phyloP scores from a whole-genome alignment of 768 basidiomycete genomes.

The Termitomyces sp. region DNA sequence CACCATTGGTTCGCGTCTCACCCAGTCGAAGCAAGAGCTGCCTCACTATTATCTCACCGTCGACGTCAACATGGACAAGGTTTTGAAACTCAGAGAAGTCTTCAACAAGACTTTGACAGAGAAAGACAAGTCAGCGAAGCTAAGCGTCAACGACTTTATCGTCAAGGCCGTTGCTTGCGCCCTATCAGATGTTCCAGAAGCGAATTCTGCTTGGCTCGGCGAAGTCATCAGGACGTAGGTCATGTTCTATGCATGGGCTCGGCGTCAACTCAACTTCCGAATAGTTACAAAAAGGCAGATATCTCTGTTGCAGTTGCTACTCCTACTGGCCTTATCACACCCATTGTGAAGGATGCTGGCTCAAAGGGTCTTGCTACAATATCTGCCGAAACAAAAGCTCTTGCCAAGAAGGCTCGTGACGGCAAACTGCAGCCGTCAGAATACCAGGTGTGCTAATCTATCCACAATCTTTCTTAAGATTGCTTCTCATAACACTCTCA shows the following conservation, averaged over 20 bases:
- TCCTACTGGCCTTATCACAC: constrained; percentile 92
- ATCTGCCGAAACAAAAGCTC: constrained; percentile 84
- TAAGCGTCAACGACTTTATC: constrained; percentile 98
- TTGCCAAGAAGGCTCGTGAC: constrained; percentile 95
- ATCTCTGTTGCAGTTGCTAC: constrained; percentile 97
- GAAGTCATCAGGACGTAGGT: constrained; percentile 91
- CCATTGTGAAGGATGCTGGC: constrained; percentile 92
- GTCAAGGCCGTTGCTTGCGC: constrained; percentile 93
- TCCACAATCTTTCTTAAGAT: neutral
- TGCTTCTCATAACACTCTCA: constrained; percentile 2
- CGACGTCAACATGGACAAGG: constrained; percentile 95
- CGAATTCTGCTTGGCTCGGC: constrained; percentile 96
- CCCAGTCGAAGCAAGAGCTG: constrained; percentile 89
- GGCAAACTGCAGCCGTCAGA: constrained; percentile 93
- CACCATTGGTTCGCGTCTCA: constrained; percentile 83
- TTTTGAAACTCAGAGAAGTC: constrained; percentile 87
- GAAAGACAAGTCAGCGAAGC: constrained; percentile 86
- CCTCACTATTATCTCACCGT: constrained; percentile 97
- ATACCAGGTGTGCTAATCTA: constrained; percentile 66
- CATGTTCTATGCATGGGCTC: constrained; percentile 2
- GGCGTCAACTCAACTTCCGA: neutral
- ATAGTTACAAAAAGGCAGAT: constrained; percentile 92
- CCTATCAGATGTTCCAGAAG: constrained; percentile 92
- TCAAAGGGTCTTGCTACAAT: constrained; percentile 90
- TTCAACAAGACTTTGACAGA: constrained; percentile 88